phyloP scores from a whole-genome alignment of 495 filamentous ascomycete genomes.

The Xylaria sp. region DNA sequence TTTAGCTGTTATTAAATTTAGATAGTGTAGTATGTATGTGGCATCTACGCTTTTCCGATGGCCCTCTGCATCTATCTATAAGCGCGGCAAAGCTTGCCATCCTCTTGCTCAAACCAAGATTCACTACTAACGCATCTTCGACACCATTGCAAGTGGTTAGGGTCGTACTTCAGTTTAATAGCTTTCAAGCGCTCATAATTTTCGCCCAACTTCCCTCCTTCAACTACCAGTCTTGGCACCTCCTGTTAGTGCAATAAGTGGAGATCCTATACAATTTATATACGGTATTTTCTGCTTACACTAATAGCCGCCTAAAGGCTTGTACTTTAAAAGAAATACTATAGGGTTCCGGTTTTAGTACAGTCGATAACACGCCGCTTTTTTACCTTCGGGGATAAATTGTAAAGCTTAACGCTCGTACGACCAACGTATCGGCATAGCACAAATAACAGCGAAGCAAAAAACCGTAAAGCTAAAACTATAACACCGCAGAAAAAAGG shows the following conservation, averaged over 20 bases:
- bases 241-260: slow-evolving; percentile 11
- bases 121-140: too few relatives aligned
- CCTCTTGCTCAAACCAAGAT: too few relatives aligned
- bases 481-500: background rate
- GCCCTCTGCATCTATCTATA: too few relatives aligned
- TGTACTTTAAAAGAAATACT: background rate
- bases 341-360: slow-evolving; percentile 11
- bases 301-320: background rate
- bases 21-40: too few relatives aligned
- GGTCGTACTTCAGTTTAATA: too few relatives aligned
- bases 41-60: too few relatives aligned
- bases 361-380: slow-evolving; percentile 17
- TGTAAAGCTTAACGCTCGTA: background rate
- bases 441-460: background rate
- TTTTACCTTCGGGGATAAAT: slow-evolving; percentile 13
- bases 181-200: too few relatives aligned
- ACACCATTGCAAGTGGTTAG: too few relatives aligned
- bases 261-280: slow-evolving; percentile 2
- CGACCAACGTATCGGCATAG: too few relatives aligned
- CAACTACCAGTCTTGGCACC: slow-evolving; percentile 15
- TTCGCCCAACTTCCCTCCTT: slow-evolving; percentile 1
- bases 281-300: background rate
- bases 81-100: too few relatives aligned
- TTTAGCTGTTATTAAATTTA: too few relatives aligned
- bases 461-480: background rate